These are phyloP conservation scores for Mollisia scopiformis DNA, from an alignment of 2,329 filamentous ascomycete genomes.

Conservation along the genomic window DNA sequence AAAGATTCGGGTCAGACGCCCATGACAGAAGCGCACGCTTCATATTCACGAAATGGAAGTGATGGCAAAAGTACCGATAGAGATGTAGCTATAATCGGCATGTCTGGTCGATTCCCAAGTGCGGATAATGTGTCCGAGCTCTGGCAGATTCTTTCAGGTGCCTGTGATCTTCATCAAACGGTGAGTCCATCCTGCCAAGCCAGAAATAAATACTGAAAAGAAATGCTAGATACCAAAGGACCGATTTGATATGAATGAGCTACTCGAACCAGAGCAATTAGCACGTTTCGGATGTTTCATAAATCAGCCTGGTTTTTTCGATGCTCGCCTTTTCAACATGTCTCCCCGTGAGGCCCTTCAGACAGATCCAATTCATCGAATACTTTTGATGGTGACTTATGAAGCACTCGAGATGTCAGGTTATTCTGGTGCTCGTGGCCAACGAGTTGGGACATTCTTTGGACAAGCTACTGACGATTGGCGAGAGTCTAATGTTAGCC, in stretches of 20 bases:
- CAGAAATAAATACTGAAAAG: no score
- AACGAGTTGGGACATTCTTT: conserved; percentile 25
- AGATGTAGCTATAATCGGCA: neutral
- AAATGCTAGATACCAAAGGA: neutral
- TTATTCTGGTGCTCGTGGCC: conserved; percentile 50
- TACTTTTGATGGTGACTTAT: conserved; percentile 70
- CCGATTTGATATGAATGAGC: neutral
- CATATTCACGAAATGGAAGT: no score
- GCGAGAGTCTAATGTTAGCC: conserved; percentile 19
- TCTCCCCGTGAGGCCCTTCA: conserved; percentile 78
- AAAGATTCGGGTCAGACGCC: no score
- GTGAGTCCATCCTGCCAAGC: no score
- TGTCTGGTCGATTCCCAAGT: neutral
- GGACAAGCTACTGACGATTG: conserved; percentile 27
- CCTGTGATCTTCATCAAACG: neutral
- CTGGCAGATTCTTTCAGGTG: neutral
- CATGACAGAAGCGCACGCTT: no score
- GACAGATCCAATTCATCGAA: conserved; percentile 77
- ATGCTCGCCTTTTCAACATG: conserved; percentile 85
- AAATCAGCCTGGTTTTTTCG: conserved; percentile 74
- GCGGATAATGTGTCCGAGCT: neutral
- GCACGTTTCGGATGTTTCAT: conserved; percentile 58
- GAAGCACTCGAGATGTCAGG: conserved; percentile 80
- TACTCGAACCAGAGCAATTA: neutral
- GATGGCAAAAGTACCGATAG: no score